Percentiles rank a stretch among this genome's conserved stretches.
Evolutionary conservation across 441 rosid genomes (phyloP).

Genomic region (Sinapis alba): DNA sequence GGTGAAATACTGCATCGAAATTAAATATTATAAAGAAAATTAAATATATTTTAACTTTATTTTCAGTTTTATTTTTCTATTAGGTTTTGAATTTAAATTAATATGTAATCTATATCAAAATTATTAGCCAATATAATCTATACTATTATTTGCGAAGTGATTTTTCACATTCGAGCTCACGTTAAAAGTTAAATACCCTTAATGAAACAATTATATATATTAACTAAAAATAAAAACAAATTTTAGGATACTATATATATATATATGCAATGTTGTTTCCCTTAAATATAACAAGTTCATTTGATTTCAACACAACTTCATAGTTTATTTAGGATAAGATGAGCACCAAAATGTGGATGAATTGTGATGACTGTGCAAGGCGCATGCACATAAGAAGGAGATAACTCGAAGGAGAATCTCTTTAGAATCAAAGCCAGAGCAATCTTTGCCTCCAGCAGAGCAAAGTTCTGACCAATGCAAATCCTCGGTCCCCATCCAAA

Average conservation of each 20-base stretch:
- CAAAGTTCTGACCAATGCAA: slow-evolving; percentile 31
- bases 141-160: no score
- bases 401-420: slow-evolving; percentile 29
- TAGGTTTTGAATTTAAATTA: neutral
- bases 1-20: neutral
- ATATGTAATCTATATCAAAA: neutral
- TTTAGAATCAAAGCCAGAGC: slow-evolving; percentile 26
- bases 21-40: neutral
- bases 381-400: slow-evolving; percentile 38
- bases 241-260: no score
- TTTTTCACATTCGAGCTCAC: no score
- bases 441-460: slow-evolving; percentile 23
- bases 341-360: slow-evolving; percentile 48
- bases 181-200: no score
- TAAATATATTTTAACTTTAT: no score
- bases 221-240: no score
- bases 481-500: slow-evolving; percentile 37
- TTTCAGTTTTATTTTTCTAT: no score
- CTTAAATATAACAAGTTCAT: neutral
- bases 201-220: no score
- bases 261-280: neutral
- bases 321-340: slow-evolving; percentile 27
- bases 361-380: slow-evolving; percentile 28
- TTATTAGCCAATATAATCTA: neutral
- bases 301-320: neutral